Evolutionary conservation across 192 early-diverging fungal genomes (phyloP), one percentile per base, ranked within the genome.

Genomic region (Backusella westeae): DNA sequence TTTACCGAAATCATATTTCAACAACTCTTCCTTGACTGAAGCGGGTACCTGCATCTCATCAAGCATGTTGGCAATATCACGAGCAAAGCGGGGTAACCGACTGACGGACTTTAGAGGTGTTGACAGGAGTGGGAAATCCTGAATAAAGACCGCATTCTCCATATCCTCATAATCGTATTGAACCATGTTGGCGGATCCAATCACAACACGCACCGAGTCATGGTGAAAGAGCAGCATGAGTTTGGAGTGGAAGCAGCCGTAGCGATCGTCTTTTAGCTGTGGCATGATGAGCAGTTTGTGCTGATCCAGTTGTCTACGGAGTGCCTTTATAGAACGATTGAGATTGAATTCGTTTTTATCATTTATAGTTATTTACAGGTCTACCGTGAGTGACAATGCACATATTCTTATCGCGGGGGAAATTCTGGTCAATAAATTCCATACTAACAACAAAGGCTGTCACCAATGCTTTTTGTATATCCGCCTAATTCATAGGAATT

Each of bases 141-240:
- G 91, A 12, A 92, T 88, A 80, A 86, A 92, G 26, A 92, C 74
- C 5, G 87, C 86, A 77, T 92, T 92, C 9, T 87, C 85, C 15
- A 92, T 68, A 19, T 87, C 76, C 8, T 82, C 71, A 85, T 89
- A 92, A 77, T 92, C 91, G 29, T 86, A 81, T 4, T 15, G 72
- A 78, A 90, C 83, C 68, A 92, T 69, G 35, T 93, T 93, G 10
- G 90, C 91, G 0, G 89, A 90, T 0, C 86, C 86, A 15, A 84
- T 82, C 0, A 90, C 90, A 1, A 93, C 87, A 1, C 91, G 82
- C 67, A 88, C 71, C 63, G 87, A 88, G 0, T 65, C 75, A 17
- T 82, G 77, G 44, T 89, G 86, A 36, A 90, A 93, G 12, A 93
- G 42, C 6, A 93, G 75, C 91, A 93, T 91, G 0, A 91, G 26